Evolutionary conservation across 1,284 basidiomycete genomes (phyloP).

Genomic region (Lentinus polychrous): DNA sequence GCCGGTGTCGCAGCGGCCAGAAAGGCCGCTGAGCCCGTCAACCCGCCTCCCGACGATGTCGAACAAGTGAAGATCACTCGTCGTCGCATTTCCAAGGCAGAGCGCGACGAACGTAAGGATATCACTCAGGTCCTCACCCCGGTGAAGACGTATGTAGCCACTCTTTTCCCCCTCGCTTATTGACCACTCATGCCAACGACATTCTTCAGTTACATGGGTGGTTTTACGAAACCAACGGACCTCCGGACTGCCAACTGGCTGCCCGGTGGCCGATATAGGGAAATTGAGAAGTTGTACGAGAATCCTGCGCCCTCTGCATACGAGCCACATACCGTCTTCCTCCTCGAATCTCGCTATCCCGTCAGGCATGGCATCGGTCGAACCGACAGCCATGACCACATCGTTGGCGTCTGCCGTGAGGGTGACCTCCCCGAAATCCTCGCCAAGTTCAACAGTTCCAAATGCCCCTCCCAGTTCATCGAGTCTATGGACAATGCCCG

Average conservation of each 20-base stretch:
- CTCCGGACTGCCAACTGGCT: slow-evolving; percentile 33
- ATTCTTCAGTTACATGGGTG: slow-evolving; percentile 26
- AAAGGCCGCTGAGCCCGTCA: not conserved
- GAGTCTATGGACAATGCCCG: slow-evolving; percentile 34
- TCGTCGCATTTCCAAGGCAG: slow-evolving; percentile 29
- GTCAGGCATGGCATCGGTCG: slow-evolving; percentile 26
- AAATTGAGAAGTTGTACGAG: slow-evolving; percentile 26
- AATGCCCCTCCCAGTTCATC: slow-evolving; percentile 12
- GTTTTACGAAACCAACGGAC: slow-evolving; percentile 34
- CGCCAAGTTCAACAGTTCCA: slow-evolving; percentile 24
- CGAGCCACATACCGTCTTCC: slow-evolving; percentile 32
- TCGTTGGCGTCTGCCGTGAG: slow-evolving; percentile 32
- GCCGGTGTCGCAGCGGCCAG: not conserved
- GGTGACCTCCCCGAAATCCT: slow-evolving; percentile 25
- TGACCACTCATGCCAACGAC: not conserved
- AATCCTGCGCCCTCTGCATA: slow-evolving; percentile 30
- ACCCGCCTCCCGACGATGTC: slow-evolving; percentile 2
- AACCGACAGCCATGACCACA: slow-evolving; percentile 26
- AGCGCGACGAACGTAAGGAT: slow-evolving; percentile 37
- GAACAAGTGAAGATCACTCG: slow-evolving; percentile 6
- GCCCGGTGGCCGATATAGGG: slow-evolving; percentile 28
- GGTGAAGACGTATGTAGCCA: slow-evolving; percentile 26
- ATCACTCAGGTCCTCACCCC: slow-evolving; percentile 31
- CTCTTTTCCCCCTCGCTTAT: slow-evolving; percentile 1
- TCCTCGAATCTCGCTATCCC: slow-evolving; percentile 32